A percentile compares a stretch with the other conserved stretches of the same genome.
Evolutionary conservation across 352 stramenopile species (phyloP).

Genomic region (Globisporangium camurandrum): DNA sequence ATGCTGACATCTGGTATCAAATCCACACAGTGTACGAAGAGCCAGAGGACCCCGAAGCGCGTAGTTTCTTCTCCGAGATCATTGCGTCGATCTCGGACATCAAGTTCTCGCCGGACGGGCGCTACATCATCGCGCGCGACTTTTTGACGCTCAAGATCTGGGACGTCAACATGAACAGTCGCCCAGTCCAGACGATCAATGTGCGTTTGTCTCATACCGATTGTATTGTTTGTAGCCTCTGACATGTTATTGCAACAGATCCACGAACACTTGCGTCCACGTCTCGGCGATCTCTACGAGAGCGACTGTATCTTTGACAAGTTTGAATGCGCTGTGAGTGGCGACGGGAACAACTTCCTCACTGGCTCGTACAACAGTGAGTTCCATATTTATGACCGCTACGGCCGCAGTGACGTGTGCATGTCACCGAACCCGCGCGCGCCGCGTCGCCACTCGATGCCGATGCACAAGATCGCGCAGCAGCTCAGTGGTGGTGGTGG

Average conservation of each 20-base stretch:
- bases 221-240: background rate
- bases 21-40: conserved; percentile 80
- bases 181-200: conserved; percentile 90
- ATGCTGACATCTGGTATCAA: background rate
- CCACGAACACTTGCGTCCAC: conserved; percentile 88
- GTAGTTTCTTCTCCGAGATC: conserved; percentile 95
- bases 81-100: conserved; percentile 94
- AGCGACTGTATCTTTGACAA: conserved; percentile 98
- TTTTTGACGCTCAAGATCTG: conserved; percentile 96
- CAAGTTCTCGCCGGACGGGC: conserved; percentile 89
- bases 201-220: background rate
- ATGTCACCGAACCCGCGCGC: conserved; percentile 47
- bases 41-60: conserved; percentile 62
- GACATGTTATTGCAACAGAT: conserved; percentile 29
- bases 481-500: conserved; percentile 41
- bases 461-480: conserved; percentile 52
- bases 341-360: conserved; percentile 89
- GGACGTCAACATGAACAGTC: conserved; percentile 93
- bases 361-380: conserved; percentile 94
- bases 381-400: conserved; percentile 89
- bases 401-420: conserved; percentile 68
- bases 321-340: conserved; percentile 91
- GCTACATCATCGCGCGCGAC: conserved; percentile 93
- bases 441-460: conserved; percentile 57
- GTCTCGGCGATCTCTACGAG: conserved; percentile 90